phyloP scores from a whole-genome alignment of 2,329 filamentous ascomycete species.

The Ascosphaera aggregata region DNA sequence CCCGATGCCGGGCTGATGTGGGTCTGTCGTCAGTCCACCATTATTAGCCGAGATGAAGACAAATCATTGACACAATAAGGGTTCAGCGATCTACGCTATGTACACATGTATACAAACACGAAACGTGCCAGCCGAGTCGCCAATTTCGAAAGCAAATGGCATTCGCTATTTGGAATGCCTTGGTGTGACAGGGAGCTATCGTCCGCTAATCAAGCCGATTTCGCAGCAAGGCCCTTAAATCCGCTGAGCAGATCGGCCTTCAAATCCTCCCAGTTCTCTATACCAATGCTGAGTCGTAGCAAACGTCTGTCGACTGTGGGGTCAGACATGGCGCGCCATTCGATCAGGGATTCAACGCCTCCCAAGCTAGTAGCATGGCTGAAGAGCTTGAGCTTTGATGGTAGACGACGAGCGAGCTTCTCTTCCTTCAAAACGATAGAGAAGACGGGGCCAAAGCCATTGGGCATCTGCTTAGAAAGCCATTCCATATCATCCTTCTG shows the following conservation, averaged over 20 bases:
- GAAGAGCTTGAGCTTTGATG: slow-evolving; percentile 59
- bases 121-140: too few relatives aligned
- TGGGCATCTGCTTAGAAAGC: slow-evolving; percentile 73
- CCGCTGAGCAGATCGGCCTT: slow-evolving; percentile 47
- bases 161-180: neutral
- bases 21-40: too few relatives aligned
- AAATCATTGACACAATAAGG: too few relatives aligned
- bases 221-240: slow-evolving; percentile 30
- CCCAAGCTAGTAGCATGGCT: slow-evolving; percentile 89
- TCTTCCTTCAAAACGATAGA: slow-evolving; percentile 41
- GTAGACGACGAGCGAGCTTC: slow-evolving; percentile 41
- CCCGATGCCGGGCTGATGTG: too few relatives aligned
- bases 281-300: slow-evolving; percentile 61
- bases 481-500: slow-evolving; percentile 47
- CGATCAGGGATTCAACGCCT: slow-evolving; percentile 84
- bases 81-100: too few relatives aligned
- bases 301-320: slow-evolving; percentile 43
- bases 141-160: neutral
- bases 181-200: neutral
- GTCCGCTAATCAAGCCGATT: slow-evolving; percentile 7
- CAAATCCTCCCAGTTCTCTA: slow-evolving; percentile 73
- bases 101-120: too few relatives aligned
- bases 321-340: slow-evolving; percentile 90
- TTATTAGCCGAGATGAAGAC: too few relatives aligned
- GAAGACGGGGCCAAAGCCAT: slow-evolving; percentile 78